Base-by-base conservation (phyloP, 306 rosid genomes). In the Phaseolus lunatus region DNA sequence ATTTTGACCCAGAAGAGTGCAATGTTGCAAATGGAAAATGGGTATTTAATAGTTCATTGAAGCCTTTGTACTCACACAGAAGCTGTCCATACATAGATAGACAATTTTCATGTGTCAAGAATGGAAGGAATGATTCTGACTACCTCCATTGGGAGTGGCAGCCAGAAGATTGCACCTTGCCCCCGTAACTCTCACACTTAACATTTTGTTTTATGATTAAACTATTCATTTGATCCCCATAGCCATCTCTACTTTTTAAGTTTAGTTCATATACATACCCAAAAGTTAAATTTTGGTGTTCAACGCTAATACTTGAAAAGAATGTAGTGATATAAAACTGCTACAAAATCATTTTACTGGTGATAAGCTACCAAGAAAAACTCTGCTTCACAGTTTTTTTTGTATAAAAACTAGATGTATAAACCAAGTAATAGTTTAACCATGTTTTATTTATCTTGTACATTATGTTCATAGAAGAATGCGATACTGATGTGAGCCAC, bases 101-200 rank as follows among this genome's bases (percentile, higher is more conserved):
- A 22, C 99, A 92, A 85, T 94, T 85, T 66, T 92, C 99, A 35
- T 95, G 99, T 74, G 89, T 84, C 41, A 90, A 85, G 73, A 95
- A 95, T 75, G 99, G 99, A 58, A 81, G 97, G 31, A 67, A 39
- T 20, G 97, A 92, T 81, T 89, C 93, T 41, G 88, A 89, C n/a
- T 92, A 90, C 81, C 89, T 68, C 48, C 91, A 80, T 58, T 95
- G 99, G 99, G 96, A 95, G 75, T 95, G 99, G 99, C 97, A 92
- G 78, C 93, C 97, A 4, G 96, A 90, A 71, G 98, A 95, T 81
- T 95, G 99, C 59, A 88, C 87, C 31, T 82, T 95, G 85, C 97
- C 98, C 0, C 82, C 84, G 99, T 95, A 50, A 58, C 70, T 49
- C 52, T 45, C 54, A 44, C 52, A 65, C 43, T 13, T 5, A 43